Evolutionary conservation across 768 basidiomycete genomes (phyloP).

Genomic region (Lactarius indigo): DNA sequence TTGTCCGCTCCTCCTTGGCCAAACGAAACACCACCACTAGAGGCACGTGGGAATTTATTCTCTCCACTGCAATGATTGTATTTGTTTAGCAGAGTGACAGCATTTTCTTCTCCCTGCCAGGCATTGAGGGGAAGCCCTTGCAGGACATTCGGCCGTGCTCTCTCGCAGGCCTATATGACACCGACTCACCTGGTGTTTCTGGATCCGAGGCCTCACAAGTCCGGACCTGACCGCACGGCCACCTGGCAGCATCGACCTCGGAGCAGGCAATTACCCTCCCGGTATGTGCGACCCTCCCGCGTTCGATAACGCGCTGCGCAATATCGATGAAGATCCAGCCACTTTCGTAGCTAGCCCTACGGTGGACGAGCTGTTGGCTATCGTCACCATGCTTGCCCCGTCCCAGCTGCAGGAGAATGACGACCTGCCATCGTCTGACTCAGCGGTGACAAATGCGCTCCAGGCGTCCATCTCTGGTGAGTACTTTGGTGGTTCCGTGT

Average conservation of each 20-base stretch:
- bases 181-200: not conserved
- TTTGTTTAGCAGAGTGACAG: not conserved
- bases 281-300: not conserved
- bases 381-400: not conserved
- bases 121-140: not conserved
- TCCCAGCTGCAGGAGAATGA: not conserved
- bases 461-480: too few species aligned
- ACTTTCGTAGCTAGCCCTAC: not conserved
- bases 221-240: conserved; percentile 5
- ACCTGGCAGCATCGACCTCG: conserved; percentile 9
- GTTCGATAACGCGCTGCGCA: not conserved
- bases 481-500: too few species aligned
- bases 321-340: conserved; percentile 3
- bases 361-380: not conserved
- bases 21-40: not conserved
- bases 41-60: conserved; percentile 8
- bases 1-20: not conserved
- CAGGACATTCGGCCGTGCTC: not conserved
- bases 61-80: not conserved
- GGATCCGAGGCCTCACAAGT: not conserved
- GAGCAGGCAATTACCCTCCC: conserved; percentile 1
- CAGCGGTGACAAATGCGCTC: not conserved
- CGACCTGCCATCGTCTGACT: not conserved
- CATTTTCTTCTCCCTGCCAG: not conserved
- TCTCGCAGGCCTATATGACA: not conserved